Base-by-base conservation (phyloP, 257 asterid species). In the Striga asiatica region DNA sequence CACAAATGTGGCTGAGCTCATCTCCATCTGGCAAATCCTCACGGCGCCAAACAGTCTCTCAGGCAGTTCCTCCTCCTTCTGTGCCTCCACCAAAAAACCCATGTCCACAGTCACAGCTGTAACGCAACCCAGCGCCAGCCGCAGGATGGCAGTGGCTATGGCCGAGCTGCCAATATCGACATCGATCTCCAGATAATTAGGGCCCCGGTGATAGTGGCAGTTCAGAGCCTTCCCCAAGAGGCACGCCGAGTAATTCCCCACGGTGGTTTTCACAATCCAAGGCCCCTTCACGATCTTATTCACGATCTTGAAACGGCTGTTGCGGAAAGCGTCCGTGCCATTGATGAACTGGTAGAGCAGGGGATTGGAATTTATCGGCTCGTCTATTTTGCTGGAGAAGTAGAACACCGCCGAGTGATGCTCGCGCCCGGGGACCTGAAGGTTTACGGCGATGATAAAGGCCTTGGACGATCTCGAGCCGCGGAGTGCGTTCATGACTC, bases 151-250 rank as follows among this genome's bases (percentile, higher is more conserved):
- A 21, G 70, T 81, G 0, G 97, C 97, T 5, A 89, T 83, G 2
- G 94, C 80, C 16, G 94, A 85, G 84, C 96, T 85, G 6, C 96
- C 87, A 32, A 85, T 81, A 43, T 89, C 97, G 3, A 89, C 97
- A 24, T 86, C 97, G 37, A 89, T 89, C 58, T 89, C 97, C 50
- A 89, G 57, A 60, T 89, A 89, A 66, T 83, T 86, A 0, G 77
- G 80, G 8, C 94, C 93, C 1, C 71, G 71, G 24, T 79, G 75
- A 31, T 89, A 89, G 60, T 78, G 53, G 57, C 94, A 86, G 60
- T 76, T 89, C 71, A 89, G 67, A 10, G 98, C 96, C 68, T 70
- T 81, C 21, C 98, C 98, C 43, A 89, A 47, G 14, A 89, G 60
- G 67, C 98, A 89, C 13, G 96, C 94, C 23, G 96, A 80, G 60